These are phyloP conservation scores for Pisolithus thermaeus DNA, from an alignment of 1,284 basidiomycete species.

Conservation along the genomic window DNA sequence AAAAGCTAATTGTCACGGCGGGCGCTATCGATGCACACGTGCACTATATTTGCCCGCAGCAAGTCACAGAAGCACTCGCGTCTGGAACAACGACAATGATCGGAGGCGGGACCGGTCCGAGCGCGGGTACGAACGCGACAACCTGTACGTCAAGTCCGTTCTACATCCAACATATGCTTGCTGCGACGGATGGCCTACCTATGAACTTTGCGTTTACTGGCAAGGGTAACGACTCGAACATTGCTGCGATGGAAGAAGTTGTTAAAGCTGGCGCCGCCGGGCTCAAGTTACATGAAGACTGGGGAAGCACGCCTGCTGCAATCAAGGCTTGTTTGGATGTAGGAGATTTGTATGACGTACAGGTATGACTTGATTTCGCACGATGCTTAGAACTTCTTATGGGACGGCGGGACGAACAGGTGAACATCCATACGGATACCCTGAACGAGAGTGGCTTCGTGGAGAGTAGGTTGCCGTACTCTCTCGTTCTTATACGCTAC, in stretches of 20 bases:
- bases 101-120: conserved; percentile 92
- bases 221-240: conserved; percentile 89
- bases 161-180: conserved; percentile 84
- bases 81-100: conserved; percentile 83
- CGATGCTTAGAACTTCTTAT: conserved; percentile 1
- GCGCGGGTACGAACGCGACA: conserved; percentile 87
- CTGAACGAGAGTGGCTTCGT: conserved; percentile 94
- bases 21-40: conserved; percentile 92
- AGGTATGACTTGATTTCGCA: conserved; percentile 42
- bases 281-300: conserved; percentile 97
- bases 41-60: conserved; percentile 93
- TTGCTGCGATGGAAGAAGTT: conserved; percentile 72
- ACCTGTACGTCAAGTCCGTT: conserved; percentile 87
- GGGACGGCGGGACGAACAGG: conserved; percentile 33
- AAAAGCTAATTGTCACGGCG: conserved; percentile 90
- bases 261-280: conserved; percentile 86
- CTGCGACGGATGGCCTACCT: conserved; percentile 82
- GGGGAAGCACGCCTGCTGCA: conserved; percentile 88
- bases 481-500: not conserved
- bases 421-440: conserved; percentile 98
- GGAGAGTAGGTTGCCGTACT: conserved; percentile 50
- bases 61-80: conserved; percentile 70
- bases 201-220: conserved; percentile 94
- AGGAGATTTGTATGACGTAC: conserved; percentile 92
- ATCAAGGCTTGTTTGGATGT: conserved; percentile 80